Evolutionary conservation across 768 basidiomycete species (phyloP).

Genomic region (Kwoniella sp.): DNA sequence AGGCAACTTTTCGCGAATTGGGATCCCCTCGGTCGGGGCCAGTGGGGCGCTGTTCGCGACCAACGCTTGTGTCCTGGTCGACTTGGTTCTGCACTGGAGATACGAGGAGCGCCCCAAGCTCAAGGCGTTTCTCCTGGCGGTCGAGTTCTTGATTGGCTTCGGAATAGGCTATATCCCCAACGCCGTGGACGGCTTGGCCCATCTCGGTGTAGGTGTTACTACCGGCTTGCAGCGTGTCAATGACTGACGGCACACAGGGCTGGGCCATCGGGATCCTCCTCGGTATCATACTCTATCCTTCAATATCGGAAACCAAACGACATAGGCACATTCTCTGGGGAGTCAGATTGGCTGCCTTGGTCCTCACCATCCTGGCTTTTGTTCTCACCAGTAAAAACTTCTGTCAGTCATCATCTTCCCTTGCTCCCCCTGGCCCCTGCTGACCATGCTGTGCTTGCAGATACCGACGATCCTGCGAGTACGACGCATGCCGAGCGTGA

Average conservation of each 20-base stretch:
- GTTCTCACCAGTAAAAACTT: constrained; percentile 82
- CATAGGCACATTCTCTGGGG: constrained; percentile 69
- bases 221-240: neutral
- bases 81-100: constrained; percentile 86
- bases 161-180: constrained; percentile 60
- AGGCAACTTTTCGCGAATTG: constrained; percentile 86
- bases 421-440: neutral
- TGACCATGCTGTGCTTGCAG: constrained; percentile 3
- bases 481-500: neutral
- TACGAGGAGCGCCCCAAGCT: constrained; percentile 75
- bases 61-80: constrained; percentile 58
- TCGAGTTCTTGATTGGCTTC: constrained; percentile 82
- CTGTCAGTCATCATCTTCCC: constrained; percentile 52
- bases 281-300: constrained; percentile 79
- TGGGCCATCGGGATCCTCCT: constrained; percentile 59
- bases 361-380: constrained; percentile 71
- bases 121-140: constrained; percentile 75
- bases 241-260: constrained; percentile 17
- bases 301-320: constrained; percentile 72
- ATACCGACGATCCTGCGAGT: constrained; percentile 39
- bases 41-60: constrained; percentile 90
- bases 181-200: constrained; percentile 88
- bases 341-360: constrained; percentile 68
- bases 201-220: constrained; percentile 59
- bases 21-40: constrained; percentile 82